Percentiles rank a stretch among this genome's conserved stretches.
phyloP scores from a whole-genome alignment of 352 stramenopile species.

The Globisporangium parvum region DNA sequence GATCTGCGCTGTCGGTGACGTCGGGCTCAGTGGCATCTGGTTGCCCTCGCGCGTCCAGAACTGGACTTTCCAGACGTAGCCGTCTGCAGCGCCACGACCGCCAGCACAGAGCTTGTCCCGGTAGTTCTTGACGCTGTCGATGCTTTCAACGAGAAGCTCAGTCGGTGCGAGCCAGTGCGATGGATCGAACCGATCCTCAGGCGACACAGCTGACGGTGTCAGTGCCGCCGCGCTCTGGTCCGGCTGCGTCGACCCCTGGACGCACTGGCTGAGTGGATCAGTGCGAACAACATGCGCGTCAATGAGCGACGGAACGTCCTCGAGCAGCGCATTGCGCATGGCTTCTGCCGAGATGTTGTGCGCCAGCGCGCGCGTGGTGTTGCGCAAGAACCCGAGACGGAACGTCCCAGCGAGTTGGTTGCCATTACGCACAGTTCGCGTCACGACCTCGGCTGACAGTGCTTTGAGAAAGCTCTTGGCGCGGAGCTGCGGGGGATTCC shows the following conservation, averaged over 20 bases:
- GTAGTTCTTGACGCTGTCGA: conserved; percentile 45
- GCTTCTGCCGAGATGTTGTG: conserved; percentile 65
- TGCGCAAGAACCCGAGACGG: conserved; percentile 62
- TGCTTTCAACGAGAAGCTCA: conserved; percentile 22
- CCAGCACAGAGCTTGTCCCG: conserved; percentile 75
- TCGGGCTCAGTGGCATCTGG: conserved; percentile 69
- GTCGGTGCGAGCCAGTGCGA: conserved; percentile 58
- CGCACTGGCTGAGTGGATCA: conserved; percentile 40
- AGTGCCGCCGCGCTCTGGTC: conserved; percentile 32
- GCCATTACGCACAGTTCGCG: conserved; percentile 71
- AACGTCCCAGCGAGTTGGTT: conserved; percentile 89
- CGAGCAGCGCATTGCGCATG: conserved; percentile 41
- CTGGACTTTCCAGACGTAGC: conserved; percentile 89
- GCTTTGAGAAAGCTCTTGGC: conserved; percentile 70
- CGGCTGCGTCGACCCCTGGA: conserved; percentile 54
- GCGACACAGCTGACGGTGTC: conserved; percentile 11
- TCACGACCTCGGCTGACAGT: conserved; percentile 56
- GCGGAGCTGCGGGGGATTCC: conserved; percentile 70
- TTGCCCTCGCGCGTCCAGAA: conserved; percentile 88
- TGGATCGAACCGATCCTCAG: conserved; percentile 26
- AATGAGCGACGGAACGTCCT: conserved; percentile 45
- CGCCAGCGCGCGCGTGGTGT: conserved; percentile 44
- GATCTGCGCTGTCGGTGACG: conserved; percentile 24
- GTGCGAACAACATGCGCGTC: conserved; percentile 69
- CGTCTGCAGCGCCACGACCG: conserved; percentile 72